phyloP scores from a whole-genome alignment of 257 asterid genomes.

The Fraxinus cuspidata region DNA sequence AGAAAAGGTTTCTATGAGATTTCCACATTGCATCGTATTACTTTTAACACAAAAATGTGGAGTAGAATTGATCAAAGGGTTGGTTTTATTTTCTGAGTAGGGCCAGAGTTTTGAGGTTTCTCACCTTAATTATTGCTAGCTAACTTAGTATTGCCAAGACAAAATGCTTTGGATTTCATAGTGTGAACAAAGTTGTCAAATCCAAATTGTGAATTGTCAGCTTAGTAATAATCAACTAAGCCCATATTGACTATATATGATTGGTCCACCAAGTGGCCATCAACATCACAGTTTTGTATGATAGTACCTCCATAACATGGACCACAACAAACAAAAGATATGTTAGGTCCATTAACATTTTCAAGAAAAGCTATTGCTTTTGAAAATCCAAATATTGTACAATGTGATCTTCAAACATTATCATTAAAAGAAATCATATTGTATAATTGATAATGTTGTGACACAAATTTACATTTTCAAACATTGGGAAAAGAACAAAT shows the following conservation, averaged over 20 bases:
- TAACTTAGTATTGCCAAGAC: not conserved
- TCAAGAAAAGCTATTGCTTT: not conserved
- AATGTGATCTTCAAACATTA: not conserved
- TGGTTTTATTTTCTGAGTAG: not conserved
- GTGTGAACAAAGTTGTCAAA: constrained; percentile 22
- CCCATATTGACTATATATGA: constrained; percentile 22
- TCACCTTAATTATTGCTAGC: not conserved
- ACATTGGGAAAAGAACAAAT: too few relatives aligned
- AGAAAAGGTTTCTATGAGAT: too few relatives aligned
- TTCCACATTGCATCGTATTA: too few relatives aligned
- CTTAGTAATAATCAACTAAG: constrained; percentile 3
- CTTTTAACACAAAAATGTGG: not conserved
- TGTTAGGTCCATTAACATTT: constrained; percentile 7
- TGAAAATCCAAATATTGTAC: not conserved
- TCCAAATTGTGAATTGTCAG: not conserved
- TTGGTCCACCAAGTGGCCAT: constrained; percentile 25
- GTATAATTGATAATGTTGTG: too few relatives aligned
- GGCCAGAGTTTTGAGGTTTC: not conserved
- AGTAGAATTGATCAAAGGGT: not conserved
- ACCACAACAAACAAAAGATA: not conserved
- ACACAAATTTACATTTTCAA: too few relatives aligned
- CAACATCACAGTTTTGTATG: not conserved
- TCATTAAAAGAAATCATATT: not conserved
- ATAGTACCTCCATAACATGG: not conserved
- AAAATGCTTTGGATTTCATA: not conserved